Conservation (phyloP, 1,139 yeast species). For the Zygosaccharomyces pseudobailii region DNA sequence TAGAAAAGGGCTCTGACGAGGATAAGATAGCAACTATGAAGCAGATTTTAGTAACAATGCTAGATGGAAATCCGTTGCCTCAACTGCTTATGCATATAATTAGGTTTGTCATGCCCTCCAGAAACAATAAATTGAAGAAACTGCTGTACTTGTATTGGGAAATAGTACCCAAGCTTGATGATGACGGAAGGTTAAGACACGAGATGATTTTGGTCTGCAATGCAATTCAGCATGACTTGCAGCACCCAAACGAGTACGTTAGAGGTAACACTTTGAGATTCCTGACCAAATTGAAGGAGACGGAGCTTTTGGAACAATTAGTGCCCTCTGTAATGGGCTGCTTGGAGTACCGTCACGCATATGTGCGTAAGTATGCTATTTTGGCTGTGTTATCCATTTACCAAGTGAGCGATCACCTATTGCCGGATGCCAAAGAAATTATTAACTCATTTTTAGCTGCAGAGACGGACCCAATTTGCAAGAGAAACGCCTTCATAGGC, state of each 20-base stretch:
- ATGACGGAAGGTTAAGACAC: conserved; percentile 87
- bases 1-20: conserved; percentile 89
- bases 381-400: conserved; percentile 83
- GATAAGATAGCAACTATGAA: conserved; percentile 89
- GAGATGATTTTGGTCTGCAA: conserved; percentile 98
- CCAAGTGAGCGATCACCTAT: conserved; percentile 75
- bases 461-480: conserved; percentile 91
- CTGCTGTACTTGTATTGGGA: conserved; percentile 97
- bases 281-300: conserved; percentile 83
- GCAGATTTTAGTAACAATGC: conserved; percentile 74
- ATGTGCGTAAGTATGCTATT: conserved; percentile 95
- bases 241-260: conserved; percentile 95
- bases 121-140: conserved; percentile 84
- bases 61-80: conserved; percentile 94
- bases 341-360: conserved; percentile 94
- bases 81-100: conserved; percentile 94
- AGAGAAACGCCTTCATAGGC: conserved; percentile 91
- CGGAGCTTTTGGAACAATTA: conserved; percentile 90
- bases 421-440: conserved; percentile 92
- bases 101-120: conserved; percentile 95
- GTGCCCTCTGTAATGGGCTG: conserved; percentile 91
- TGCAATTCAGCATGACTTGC: conserved; percentile 94
- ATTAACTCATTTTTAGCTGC: conserved; percentile 66
- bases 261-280: conserved; percentile 94
- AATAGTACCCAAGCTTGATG: conserved; percentile 86